Evolutionary conservation across 2,329 filamentous ascomycete species (phyloP).

Genomic region (Phaeosphaeriaceae sp.): DNA sequence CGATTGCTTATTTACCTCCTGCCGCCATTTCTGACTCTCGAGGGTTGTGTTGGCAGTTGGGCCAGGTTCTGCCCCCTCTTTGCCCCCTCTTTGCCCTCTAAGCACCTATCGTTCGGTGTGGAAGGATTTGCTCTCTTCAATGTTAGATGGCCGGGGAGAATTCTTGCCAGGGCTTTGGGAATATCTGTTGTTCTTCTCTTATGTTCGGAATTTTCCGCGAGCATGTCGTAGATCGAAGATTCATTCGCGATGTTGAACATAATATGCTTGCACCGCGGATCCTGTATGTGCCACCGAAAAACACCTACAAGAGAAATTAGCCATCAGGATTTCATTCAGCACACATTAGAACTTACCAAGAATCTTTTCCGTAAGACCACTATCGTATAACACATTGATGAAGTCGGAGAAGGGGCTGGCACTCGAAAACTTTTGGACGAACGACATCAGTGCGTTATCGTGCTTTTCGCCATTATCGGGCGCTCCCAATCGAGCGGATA

Average conservation of each 20-base stretch:
- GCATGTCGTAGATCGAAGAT: not conserved
- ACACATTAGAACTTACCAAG: not conserved
- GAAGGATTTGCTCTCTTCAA: not conserved
- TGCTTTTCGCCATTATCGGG: not conserved
- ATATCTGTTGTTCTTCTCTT: not conserved
- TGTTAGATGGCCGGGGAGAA: not conserved
- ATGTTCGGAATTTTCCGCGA: not conserved
- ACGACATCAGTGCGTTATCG: not conserved
- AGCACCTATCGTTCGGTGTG: not conserved
- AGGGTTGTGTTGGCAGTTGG: not conserved
- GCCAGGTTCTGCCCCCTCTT: not conserved
- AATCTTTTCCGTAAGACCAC: not conserved
- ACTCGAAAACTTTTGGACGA: not conserved
- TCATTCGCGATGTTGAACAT: not conserved
- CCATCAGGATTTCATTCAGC: not conserved
- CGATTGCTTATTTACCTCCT: not conserved
- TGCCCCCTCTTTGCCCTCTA: not conserved
- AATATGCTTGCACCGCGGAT: not conserved
- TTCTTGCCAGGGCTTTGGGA: not conserved
- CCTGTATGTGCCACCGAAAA: not conserved
- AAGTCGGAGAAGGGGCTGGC: not conserved
- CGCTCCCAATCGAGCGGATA: not conserved
- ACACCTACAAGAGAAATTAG: not conserved
- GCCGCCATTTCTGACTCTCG: not conserved
- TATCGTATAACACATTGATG: not conserved